Evolutionary conservation across 352 stramenopile genomes (phyloP), one percentile per base, ranked within the genome.

Genomic region (Phytophthora foliorum): DNA sequence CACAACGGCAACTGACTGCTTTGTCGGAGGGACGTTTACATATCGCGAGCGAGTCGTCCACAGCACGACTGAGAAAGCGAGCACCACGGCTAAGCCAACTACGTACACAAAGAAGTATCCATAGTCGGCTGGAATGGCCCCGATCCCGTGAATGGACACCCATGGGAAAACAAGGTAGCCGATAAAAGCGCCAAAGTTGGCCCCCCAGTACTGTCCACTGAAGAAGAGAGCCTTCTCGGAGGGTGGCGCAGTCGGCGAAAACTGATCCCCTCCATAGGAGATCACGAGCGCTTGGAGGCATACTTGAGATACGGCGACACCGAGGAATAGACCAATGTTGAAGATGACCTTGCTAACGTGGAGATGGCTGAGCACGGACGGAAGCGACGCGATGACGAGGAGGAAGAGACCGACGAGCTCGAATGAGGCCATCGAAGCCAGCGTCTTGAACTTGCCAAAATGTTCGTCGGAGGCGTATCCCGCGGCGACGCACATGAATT

Each of bases 1-100:
- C 14, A 89, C 46, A 19, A 72, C 75, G 45, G 68, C 80, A 59
- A 87, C 81, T 14, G 76, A 74, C 19, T 72, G 65, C 6, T 72
- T 63, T 6, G 52, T 57, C 1, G 81, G 74, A 22, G 69, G 36
- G 0, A 84, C 34, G 44, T 82, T 75, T 29, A 89, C 75, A 59
- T 89, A 89, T 42, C 78, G 80, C 27, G 57, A 58, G 38, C 56
- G 71, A 19, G 69, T 67, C 19, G 55, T 14, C 25, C 75, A 61
- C 39, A 89, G 34, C 13, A 41, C 13, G 13, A 4, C 6, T 6
- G 16, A n/a, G 34, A 41, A 41, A 16, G 16, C 13, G 6, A 41
- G 34, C 2, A 41, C 34, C 34, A 41, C 16, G 13, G 16, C 10
- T 1, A 41, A n/a, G 14, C 34, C 34, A n/a, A 3, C 34, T 4